A percentile compares a stretch with the other conserved stretches of the same genome.
Evolutionary conservation across 805 yeast genomes (phyloP).

Genomic region (Scheffersomyces stipitis): DNA sequence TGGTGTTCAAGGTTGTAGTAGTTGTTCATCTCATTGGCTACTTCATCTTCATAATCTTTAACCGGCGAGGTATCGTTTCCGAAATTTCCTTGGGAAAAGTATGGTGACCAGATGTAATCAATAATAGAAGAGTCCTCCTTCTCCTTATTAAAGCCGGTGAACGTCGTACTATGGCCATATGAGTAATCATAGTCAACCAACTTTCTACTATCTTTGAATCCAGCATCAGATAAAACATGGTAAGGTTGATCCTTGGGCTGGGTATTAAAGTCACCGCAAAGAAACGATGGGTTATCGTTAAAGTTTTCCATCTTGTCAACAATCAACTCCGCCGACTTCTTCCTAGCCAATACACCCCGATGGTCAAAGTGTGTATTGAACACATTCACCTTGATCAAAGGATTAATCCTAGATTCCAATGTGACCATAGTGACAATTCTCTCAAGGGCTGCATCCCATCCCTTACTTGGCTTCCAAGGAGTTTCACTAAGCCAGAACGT

Average conservation of each 20-base stretch:
- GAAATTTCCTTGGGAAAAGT: constrained; percentile 6
- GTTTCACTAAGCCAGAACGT: constrained; percentile 45
- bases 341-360: constrained; percentile 35
- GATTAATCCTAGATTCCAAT: constrained; percentile 29
- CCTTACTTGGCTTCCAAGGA: constrained; percentile 35
- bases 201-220: constrained; percentile 39
- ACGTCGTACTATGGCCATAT: constrained; percentile 48
- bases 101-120: constrained; percentile 48
- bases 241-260: constrained; percentile 43
- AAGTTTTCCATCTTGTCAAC: constrained; percentile 38
- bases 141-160: constrained; percentile 46
- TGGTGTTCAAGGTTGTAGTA: constrained; percentile 12
- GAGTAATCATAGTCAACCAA: constrained; percentile 20
- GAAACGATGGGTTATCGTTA: constrained; percentile 34
- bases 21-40: constrained; percentile 6
- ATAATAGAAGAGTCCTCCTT: constrained; percentile 30
- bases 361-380: constrained; percentile 47
- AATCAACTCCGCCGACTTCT: constrained; percentile 33
- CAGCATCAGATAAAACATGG: constrained; percentile 33
- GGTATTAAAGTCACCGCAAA: constrained; percentile 45
- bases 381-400: constrained; percentile 27
- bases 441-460: constrained; percentile 46
- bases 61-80: constrained; percentile 10
- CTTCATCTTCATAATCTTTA: not conserved
- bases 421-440: constrained; percentile 41